Evolutionary conservation across 1,139 yeast species (phyloP).

Genomic region (Scheffersomyces titani): DNA sequence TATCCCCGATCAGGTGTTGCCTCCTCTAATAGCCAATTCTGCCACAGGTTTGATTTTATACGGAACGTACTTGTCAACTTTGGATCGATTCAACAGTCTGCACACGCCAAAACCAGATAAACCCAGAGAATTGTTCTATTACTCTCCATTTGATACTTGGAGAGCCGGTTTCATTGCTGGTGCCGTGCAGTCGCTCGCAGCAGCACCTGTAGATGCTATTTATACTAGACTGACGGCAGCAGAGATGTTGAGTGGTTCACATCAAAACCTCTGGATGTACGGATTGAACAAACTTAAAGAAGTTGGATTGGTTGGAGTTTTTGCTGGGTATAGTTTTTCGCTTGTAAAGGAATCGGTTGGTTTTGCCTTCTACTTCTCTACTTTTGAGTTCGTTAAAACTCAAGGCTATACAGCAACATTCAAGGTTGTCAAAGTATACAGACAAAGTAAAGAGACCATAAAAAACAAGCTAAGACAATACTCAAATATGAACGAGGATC

Average conservation of each 20-base stretch:
- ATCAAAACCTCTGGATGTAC: slow-evolving; percentile 75
- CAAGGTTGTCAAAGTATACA: slow-evolving; percentile 60
- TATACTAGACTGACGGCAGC: slow-evolving; percentile 78
- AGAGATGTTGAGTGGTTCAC: slow-evolving; percentile 68
- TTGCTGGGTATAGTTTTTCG: slow-evolving; percentile 83
- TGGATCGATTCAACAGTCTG: slow-evolving; percentile 29
- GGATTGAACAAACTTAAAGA: slow-evolving; percentile 68
- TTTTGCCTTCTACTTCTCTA: slow-evolving; percentile 81
- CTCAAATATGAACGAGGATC: slow-evolving; percentile 19
- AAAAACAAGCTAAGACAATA: slow-evolving; percentile 21
- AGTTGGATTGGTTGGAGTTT: slow-evolving; percentile 81
- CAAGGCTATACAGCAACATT: slow-evolving; percentile 60
- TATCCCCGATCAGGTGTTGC: slow-evolving; percentile 80
- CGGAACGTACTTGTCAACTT: slow-evolving; percentile 68
- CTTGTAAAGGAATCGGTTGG: slow-evolving; percentile 80
- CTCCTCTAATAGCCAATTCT: slow-evolving; percentile 86
- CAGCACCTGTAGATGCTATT: slow-evolving; percentile 93
- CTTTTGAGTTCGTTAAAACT: slow-evolving; percentile 81
- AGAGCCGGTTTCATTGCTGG: slow-evolving; percentile 87
- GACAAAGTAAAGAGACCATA: slow-evolving; percentile 31
- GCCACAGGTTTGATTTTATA: slow-evolving; percentile 84
- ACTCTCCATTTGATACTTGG: slow-evolving; percentile 58
- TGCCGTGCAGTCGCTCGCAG: slow-evolving; percentile 81
- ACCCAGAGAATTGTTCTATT: slow-evolving; percentile 16
- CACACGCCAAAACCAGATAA: slow-evolving; percentile 1